Percentiles rank a stretch among this genome's conserved stretches.
Conservation (phyloP, 2,329 filamentous ascomycete genomes). For the Penicillium crustosum region DNA sequence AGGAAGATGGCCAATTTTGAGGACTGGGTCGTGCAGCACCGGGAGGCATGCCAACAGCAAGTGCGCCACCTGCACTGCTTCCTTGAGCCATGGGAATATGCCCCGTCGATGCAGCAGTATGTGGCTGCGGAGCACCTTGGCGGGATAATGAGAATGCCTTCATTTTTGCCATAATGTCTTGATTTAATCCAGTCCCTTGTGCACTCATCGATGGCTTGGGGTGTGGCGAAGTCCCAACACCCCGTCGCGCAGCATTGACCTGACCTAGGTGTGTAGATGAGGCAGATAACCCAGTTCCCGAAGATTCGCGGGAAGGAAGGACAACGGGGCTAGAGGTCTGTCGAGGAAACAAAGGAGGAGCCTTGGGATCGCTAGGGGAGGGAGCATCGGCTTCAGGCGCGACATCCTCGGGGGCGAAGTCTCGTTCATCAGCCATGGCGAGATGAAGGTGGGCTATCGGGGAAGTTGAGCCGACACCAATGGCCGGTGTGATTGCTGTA, state of each 20-base stretch:
- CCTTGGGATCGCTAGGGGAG: slow-evolving; percentile 44
- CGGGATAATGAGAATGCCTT: slow-evolving; percentile 67
- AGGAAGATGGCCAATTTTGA: slow-evolving; percentile 37
- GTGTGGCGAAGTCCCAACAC: slow-evolving; percentile 27
- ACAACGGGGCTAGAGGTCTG: slow-evolving; percentile 30
- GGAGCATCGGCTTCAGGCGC: slow-evolving; percentile 42
- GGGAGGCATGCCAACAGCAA: slow-evolving; percentile 33
- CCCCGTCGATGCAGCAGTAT: slow-evolving; percentile 36
- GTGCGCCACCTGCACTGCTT: slow-evolving; percentile 28
- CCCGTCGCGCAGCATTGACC: slow-evolving; percentile 65
- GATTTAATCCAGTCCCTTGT: slow-evolving; percentile 52
- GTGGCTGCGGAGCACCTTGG: slow-evolving; percentile 54
- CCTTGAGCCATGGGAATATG: slow-evolving; percentile 28
- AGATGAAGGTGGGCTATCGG: not conserved
- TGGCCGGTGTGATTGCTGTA: slow-evolving; percentile 21
- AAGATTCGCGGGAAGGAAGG: slow-evolving; percentile 26
- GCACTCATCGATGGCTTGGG: slow-evolving; percentile 36
- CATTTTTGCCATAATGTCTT: slow-evolving; percentile 68
- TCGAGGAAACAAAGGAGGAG: slow-evolving; percentile 11
- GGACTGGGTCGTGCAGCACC: slow-evolving; percentile 28
- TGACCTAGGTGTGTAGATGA: slow-evolving; percentile 84
- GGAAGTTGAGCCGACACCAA: slow-evolving; percentile 20
- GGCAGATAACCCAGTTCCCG: slow-evolving; percentile 59
- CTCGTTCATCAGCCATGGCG: slow-evolving; percentile 18
- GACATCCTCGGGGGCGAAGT: slow-evolving; percentile 12